These are phyloP conservation scores for Zygosaccharomyces lentus DNA, from an alignment of 805 yeast genomes.

Conservation along the genomic window DNA sequence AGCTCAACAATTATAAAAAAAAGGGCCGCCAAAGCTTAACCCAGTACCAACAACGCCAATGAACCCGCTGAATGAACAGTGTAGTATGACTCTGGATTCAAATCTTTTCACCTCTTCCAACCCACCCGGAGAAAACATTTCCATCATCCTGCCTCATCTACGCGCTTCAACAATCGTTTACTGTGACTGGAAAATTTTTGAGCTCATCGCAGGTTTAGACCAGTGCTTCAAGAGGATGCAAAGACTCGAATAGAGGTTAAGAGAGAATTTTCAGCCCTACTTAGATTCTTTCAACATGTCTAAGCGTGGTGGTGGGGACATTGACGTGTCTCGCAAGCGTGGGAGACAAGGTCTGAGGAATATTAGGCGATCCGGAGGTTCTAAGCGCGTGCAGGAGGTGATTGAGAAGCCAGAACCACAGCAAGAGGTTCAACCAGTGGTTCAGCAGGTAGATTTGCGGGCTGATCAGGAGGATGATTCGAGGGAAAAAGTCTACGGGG, in stretches of 20 bases:
- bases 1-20: background rate
- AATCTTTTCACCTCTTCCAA: background rate
- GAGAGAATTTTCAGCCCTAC: background rate
- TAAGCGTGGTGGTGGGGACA: conserved; percentile 4
- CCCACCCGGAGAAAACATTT: background rate
- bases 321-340: conserved; percentile 28
- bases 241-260: background rate
- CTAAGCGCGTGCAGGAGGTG: conserved; percentile 39
- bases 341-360: conserved; percentile 63
- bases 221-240: background rate
- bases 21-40: conserved; percentile 5
- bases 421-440: conserved; percentile 12
- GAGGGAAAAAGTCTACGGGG: conserved; percentile 55
- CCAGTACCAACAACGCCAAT: conserved; percentile 1
- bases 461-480: conserved; percentile 23
- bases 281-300: background rate
- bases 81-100: background rate
- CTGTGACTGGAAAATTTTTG: conserved; percentile 18
- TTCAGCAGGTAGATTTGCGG: conserved; percentile 15
- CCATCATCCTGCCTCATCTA: background rate
- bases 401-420: conserved; percentile 7
- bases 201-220: conserved; percentile 15
- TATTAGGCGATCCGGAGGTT: conserved; percentile 46
- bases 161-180: conserved; percentile 9
- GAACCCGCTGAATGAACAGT: background rate